Evolutionary conservation across 331 rosid genomes (phyloP), one percentile per base, ranked within the genome.

Genomic region (Pyrus hybrid): DNA sequence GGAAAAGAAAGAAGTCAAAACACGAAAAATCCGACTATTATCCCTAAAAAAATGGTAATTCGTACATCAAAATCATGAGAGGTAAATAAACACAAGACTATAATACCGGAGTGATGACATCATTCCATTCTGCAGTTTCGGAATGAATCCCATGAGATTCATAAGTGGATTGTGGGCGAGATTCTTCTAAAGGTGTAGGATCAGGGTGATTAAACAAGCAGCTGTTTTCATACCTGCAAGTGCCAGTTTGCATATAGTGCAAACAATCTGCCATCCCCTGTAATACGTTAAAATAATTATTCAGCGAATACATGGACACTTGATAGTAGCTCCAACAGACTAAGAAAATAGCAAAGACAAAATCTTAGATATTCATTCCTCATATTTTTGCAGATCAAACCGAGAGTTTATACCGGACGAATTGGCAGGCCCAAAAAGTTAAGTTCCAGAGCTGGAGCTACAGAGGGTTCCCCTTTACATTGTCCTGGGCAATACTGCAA

Each of bases 121-220:
- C 41, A 35, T 8, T 35, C 41, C 41, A 94, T 35, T 91, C 95
- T 64, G 91, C 8, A 80, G 80, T 75, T 71, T 72, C 88, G 3
- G 88, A 77, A 79, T 96, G 76, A 85, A 83, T 74, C 70, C 80
- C 89, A 77, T 47, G 96, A 70, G 82, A 67, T 32, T 93, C 81
- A 77, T 47, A 88, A 43, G 91, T 84, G 21, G 91, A 70, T 35
- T 88, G 77, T 51, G 85, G 72, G 70, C 87, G 87, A 56, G 85
- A 21, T 81, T 87, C 89, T 32, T 83, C 89, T 6, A 79, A 83
- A 66, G 87, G 73, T 63, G 89, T 86, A 65, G 99, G 99, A 82
- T 95, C 97, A 22, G 99, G 97, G 77, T 95, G 99, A 81, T 92
- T 95, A 83, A 87, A 95, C 87, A 76, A 85, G 87, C 99, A 92